Evolutionary conservation across 108 stramenopile species (phyloP).

Genomic region (Parietichytrium sp.): DNA sequence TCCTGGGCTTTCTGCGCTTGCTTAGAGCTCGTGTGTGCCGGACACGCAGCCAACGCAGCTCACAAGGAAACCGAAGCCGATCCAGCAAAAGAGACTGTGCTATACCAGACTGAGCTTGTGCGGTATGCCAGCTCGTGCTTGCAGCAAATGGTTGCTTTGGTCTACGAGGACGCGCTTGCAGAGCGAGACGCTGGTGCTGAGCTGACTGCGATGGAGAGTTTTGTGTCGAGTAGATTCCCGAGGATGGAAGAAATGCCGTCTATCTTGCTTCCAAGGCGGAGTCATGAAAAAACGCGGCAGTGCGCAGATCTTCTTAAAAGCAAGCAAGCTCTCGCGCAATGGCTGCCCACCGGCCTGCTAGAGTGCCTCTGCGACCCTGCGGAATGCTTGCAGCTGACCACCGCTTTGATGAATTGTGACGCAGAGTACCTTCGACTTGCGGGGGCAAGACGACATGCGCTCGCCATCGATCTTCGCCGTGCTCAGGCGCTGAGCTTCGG

Average conservation of each 20-base stretch:
- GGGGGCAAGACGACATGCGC: too few relatives aligned
- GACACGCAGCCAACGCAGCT: slow-evolving; percentile 24
- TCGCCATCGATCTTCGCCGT: too few relatives aligned
- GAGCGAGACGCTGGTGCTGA: not conserved
- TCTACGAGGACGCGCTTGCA: not conserved
- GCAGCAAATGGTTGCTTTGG: not conserved
- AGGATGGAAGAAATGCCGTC: not conserved
- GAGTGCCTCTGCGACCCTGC: not conserved
- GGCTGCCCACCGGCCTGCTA: not conserved
- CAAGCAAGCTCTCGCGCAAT: not conserved
- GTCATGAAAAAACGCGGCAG: not conserved
- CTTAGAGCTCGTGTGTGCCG: not conserved
- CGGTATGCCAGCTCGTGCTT: not conserved
- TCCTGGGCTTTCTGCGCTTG: not conserved
- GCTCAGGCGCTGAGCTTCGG: too few relatives aligned
- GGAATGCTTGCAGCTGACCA: not conserved
- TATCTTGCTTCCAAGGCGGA: not conserved
- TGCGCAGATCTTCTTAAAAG: not conserved
- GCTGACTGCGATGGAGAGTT: not conserved
- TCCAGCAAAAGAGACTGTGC: not conserved
- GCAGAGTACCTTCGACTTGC: not conserved
- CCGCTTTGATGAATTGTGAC: not conserved
- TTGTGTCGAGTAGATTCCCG: not conserved
- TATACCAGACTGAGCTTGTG: slow-evolving; percentile 24
- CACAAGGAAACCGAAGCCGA: not conserved